Conservation (phyloP, 805 yeast genomes). For the Candida lessepsii region DNA sequence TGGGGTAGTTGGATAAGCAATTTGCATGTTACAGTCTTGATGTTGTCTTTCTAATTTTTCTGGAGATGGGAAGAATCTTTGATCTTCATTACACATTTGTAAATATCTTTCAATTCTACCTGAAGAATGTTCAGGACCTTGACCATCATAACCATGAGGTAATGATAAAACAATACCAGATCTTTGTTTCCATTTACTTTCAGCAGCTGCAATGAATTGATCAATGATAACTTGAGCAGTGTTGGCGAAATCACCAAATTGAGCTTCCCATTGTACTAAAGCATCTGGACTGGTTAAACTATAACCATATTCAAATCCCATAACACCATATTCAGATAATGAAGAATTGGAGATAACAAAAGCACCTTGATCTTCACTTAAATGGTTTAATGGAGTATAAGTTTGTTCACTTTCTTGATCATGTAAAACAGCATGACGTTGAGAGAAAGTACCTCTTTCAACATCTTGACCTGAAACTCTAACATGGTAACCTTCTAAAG, state of each 20-base stretch:
- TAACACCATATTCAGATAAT: conserved; percentile 96
- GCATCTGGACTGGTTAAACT: conserved; percentile 97
- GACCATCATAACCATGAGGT: conserved; percentile 99
- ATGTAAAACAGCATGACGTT: conserved; percentile 97
- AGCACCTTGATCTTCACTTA: conserved; percentile 78
- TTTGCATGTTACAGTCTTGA: conserved; percentile 97
- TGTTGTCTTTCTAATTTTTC: conserved; percentile 94
- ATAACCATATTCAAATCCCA: conserved; percentile 99
- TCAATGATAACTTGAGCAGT: conserved; percentile 98
- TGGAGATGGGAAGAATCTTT: conserved; percentile 85
- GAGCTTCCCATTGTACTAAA: conserved; percentile 98
- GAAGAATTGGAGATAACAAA: conserved; percentile 92
- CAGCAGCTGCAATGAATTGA: conserved; percentile 96
- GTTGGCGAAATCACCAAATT: conserved; percentile 99
- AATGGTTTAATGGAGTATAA: conserved; percentile 80
- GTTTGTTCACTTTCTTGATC: conserved; percentile 86
- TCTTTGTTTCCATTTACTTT: conserved; percentile 98
- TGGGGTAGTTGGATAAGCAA: conserved; percentile 98
- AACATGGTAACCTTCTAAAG: conserved; percentile 90
- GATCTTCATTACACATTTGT: conserved; percentile 94
- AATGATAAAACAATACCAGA: conserved; percentile 91
- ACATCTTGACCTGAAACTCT: conserved; percentile 99
- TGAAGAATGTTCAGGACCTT: conserved; percentile 99
- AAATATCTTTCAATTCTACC: conserved; percentile 97
- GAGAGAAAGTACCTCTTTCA: conserved; percentile 99